Base-by-base conservation (phyloP, 140 eudicot genomes). In the Erigeron philadelphicus region DNA sequence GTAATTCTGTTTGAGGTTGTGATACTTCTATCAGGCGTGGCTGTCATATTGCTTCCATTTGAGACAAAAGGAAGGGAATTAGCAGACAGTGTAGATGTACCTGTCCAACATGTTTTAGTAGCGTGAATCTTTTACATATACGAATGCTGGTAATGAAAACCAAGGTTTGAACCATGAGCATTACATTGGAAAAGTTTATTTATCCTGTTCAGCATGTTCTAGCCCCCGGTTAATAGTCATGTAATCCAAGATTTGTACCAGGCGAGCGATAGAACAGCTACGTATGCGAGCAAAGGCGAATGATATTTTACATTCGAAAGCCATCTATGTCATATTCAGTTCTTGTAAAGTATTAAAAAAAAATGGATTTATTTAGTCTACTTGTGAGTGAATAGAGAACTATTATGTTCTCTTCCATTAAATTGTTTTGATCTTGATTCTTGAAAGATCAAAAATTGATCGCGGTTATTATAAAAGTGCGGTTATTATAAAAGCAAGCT, bases 11-110 rank as follows among this genome's bases (percentile, higher is more conserved):
- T 88, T 78, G 96, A 86, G 68, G 76, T 79, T 52, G 80, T 74
- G 11, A 72, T 84, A 25, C 50, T 88, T 50, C 40, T 81, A 2
- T 71, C 85, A 1, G 92, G 76, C 12, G 56, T 86, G 4, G 35
- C 84, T 74, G 95, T 81, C 23, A 60, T 86, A 50, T 43, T 84
- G 73, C 85, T 88, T 66, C 96, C 95, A 18, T 75, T 81, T 69
- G 98, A 92, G 78, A 92, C 98, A 68, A 84, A 81, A 48, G 98
- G 98, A 52, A 81, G 76, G 45, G 83, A 84, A 59, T 66, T 88
- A 40, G 40, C 57, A 9, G 97, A 91, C 73, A 43, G 9, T 40
- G 8, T 58, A 10, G 78, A 77, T 66, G 15, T 8, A 49, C 65
- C 68, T 21, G 70, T 65, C 48, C 74, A 64, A n/a, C 55, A 64